Base-by-base conservation (phyloP, 805 yeast species). In the Jamesozyma jinghongensis region DNA sequence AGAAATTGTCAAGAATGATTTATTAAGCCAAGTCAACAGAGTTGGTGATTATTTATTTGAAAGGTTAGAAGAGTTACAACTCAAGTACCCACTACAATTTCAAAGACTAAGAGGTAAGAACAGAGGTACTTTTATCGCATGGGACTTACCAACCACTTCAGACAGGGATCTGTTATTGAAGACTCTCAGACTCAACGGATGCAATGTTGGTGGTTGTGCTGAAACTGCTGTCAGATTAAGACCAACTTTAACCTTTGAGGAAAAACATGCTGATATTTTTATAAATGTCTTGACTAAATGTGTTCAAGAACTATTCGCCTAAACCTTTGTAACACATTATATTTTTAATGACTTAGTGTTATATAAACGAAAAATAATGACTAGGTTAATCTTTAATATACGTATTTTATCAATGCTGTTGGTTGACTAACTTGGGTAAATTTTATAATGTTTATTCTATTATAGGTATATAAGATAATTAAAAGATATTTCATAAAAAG, bases 131-230 rank as follows among this genome's bases (percentile, higher is more conserved):
- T 79, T 77, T 54, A 76, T 79, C 50, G 83, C 85, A 7, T 79
- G 79, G 75, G 80, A 75, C 55, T 62, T 72, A 51, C 66, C 64
- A 30, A 57, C 65, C 34, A 55, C 69, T 7, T 64, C 55, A 14
- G 54, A 53, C 29, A 71, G 85, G 62, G 70, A 72, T 47, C 54
- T 63, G 34, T 63, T 79, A 37, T 64, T 79, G 49, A 49, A 56
- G 31, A 54, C 52, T 11, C 63, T 73, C 56, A 74, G 75, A 53
- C 53, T 61, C 19, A 66, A 66, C 32, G 85, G 85, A 38, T 68
- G 79, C 46, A 79, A 79, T 55, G 71, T 76, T 37, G 85, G 85
- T 42, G 85, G 83, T 18, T 79, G 84, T 59, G 79, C 82, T 42
- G 80, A 72, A 25, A 46, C 48, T 10, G 61, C 77, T 22, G 71